Conservation (phyloP, 768 basidiomycete genomes). For the Thelephora ganbajun region DNA sequence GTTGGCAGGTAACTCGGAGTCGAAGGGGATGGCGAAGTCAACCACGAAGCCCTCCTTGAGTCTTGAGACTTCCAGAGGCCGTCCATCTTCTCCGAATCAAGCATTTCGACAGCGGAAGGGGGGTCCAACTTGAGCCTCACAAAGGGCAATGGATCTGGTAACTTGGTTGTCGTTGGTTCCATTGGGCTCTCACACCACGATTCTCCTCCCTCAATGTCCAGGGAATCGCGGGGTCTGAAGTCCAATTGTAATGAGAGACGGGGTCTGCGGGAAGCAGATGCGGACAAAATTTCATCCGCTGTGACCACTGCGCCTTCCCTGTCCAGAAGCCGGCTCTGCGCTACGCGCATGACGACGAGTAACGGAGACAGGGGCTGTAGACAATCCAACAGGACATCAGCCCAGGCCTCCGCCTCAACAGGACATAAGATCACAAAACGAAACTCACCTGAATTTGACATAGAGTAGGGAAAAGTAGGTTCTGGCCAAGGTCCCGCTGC, state of each 20-base stretch:
- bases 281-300: not conserved
- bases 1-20: too few species aligned
- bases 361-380: not conserved
- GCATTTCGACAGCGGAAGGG: not conserved
- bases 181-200: too few species aligned
- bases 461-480: not conserved
- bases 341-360: not conserved
- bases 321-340: not conserved
- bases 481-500: not conserved
- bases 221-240: not conserved
- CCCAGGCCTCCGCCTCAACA: too few species aligned
- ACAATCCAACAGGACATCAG: too few species aligned
- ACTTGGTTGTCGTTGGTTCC: not conserved
- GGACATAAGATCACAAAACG: not conserved
- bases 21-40: too few species aligned
- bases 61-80: too few species aligned
- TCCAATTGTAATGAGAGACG: not conserved
- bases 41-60: too few species aligned
- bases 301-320: not conserved
- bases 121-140: not conserved
- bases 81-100: not conserved
- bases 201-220: not conserved
- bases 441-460: not conserved
- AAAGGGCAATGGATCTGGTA: not conserved
- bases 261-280: not conserved